phyloP scores from a whole-genome alignment of 1,139 yeast species.

The Diutina pseudorugosa region DNA sequence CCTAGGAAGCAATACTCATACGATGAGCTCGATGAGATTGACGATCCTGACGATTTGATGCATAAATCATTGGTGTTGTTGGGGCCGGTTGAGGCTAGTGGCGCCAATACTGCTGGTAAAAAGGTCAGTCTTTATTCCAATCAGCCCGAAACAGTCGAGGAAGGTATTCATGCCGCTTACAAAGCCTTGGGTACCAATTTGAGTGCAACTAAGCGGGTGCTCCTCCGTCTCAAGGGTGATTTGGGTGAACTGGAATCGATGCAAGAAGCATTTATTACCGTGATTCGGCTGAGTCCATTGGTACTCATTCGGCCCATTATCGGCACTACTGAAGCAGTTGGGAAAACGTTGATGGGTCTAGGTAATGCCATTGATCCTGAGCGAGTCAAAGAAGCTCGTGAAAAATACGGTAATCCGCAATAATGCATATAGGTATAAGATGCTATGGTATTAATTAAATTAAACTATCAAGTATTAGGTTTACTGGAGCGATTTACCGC shows the following conservation, averaged over 20 bases:
- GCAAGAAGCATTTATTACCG: slow-evolving; percentile 52
- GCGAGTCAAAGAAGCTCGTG: slow-evolving; percentile 24
- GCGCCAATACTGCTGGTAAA: slow-evolving; percentile 23
- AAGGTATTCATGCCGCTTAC: slow-evolving; percentile 67
- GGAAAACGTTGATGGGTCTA: slow-evolving; percentile 72
- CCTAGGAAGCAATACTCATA: slow-evolving; percentile 6
- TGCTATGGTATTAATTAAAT: background rate
- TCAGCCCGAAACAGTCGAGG: slow-evolving; percentile 61
- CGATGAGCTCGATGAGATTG: slow-evolving; percentile 9
- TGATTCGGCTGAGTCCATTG: slow-evolving; percentile 72
- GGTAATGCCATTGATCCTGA: slow-evolving; percentile 70
- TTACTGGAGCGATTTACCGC: background rate
- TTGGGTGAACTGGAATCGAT: slow-evolving; percentile 52
- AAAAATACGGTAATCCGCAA: slow-evolving; percentile 10
- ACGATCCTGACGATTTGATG: slow-evolving; percentile 13
- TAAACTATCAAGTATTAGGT: background rate
- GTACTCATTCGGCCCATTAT: slow-evolving; percentile 76
- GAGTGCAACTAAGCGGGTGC: slow-evolving; percentile 51
- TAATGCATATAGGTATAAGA: background rate
- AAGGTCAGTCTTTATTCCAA: slow-evolving; percentile 70
- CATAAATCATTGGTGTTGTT: background rate
- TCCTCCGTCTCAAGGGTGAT: slow-evolving; percentile 46
- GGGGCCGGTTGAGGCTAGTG: background rate
- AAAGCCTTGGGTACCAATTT: slow-evolving; percentile 60
- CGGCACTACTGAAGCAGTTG: slow-evolving; percentile 86